Conservation (phyloP, 495 filamentous ascomycete species). For the Trypethelium eluteriae region DNA sequence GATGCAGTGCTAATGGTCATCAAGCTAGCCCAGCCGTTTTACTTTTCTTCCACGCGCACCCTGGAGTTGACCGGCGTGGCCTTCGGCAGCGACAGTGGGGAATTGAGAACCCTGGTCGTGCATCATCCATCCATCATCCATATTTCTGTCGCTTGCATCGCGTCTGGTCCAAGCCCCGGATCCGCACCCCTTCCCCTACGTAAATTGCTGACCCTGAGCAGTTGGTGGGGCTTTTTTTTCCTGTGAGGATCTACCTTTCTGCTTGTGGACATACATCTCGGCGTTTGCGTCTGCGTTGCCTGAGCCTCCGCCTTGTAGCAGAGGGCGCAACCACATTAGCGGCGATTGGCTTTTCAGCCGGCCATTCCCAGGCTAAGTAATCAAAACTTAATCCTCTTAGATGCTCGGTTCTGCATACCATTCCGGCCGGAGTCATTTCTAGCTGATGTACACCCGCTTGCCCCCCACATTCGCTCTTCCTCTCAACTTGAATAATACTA, state of each 20-base stretch:
- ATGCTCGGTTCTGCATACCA: background rate
- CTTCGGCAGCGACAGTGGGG: slow-evolving; percentile 1
- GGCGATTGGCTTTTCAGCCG: slow-evolving; percentile 10
- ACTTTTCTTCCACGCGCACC: background rate
- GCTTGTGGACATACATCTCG: slow-evolving; percentile 1
- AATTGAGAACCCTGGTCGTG: slow-evolving; percentile 1
- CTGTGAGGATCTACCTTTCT: slow-evolving; percentile 10
- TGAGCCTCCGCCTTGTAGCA: slow-evolving; percentile 5
- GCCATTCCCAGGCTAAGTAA: slow-evolving; percentile 2
- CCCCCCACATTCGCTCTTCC: background rate
- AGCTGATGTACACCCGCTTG: background rate
- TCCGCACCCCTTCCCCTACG: slow-evolving; percentile 8
- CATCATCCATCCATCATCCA: background rate
- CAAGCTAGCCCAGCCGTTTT: slow-evolving; percentile 5
- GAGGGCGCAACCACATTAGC: slow-evolving; percentile 6
- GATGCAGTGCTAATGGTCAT: slow-evolving; percentile 6
- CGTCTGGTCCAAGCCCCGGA: background rate
- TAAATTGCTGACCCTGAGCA: slow-evolving; percentile 12
- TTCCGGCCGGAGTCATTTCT: background rate
- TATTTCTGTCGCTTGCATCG: slow-evolving; percentile 8
- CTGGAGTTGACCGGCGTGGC: background rate
- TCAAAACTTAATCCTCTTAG: slow-evolving; percentile 9
- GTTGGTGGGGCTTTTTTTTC: slow-evolving; percentile 10
- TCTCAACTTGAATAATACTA: too few species aligned
- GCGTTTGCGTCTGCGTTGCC: background rate